Evolutionary conservation across 2,329 filamentous ascomycete genomes (phyloP), one percentile per base, ranked within the genome.

Genomic region (Talaromyces funiculosus): DNA sequence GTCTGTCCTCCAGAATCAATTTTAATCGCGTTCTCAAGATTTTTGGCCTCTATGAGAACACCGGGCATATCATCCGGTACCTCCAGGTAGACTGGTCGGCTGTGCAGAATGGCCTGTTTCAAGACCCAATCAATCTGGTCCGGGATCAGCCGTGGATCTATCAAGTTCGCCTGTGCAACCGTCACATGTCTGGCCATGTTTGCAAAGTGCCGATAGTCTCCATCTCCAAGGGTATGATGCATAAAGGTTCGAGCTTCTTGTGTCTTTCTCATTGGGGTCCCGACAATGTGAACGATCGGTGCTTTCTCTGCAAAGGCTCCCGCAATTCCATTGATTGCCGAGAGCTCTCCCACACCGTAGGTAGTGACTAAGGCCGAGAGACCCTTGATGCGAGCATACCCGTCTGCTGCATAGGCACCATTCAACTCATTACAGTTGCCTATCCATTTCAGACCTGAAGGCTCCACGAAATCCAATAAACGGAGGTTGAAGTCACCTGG

Each of bases 151-250:
- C 69, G 65, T 2, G 78, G 70, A 62, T 84, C 78, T 42, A 67
- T 74, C 1, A 84, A 63, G 56, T 75, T 78, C 18, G 74, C 73
- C 65, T 83, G 81, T 0, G 79, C 80, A 4, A 78, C 75, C 0
- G 81, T 83, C 58, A 84, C 77, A 54, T 79, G 74, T 16, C 70
- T 68, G 35, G 76, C 71, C 77, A 84, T 81, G 43, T 79, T 72
- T 9, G 77, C 55, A 26, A 57, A 57, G 20, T 47, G 55, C 16
- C 55, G 26, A 38, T 57, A 70, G 37, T 65, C 64, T 14, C 67
- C 67, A 49, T 66, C 64, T 14, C 67, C 66, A 12, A 70, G 47
- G 2, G 65, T 66, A 59, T 70, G 69, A 59, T 72, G 70, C 60
- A 68, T 62, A n/a, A 70, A 66, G 4, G 64, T 43, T 6, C 61